Base-by-base conservation (phyloP, 768 basidiomycete genomes). In the Gelatoporia subvermispora region DNA sequence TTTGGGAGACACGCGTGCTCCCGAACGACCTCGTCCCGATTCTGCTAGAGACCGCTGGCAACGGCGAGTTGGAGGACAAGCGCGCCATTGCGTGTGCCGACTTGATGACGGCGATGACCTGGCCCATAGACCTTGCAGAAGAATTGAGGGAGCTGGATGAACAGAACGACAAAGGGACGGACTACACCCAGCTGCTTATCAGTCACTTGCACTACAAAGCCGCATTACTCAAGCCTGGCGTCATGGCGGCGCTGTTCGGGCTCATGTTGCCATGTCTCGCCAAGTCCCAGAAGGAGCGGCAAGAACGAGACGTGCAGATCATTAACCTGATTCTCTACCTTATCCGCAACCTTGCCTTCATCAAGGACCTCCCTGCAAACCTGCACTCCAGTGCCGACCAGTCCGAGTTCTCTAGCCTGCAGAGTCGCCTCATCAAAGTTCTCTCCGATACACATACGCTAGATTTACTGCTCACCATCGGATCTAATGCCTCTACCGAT, bases 51-150 rank as follows among this genome's bases (percentile, higher is more conserved):
- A 93, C 90, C 0, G 87, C 88, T 1, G 88, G 88, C 10, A 79
- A 81, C 44, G 88, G 88, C 0, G 66, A 73, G 18, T 82, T 87
- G 25, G 88, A 91, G 54, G 88, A 93, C 66, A 88, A 85, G 57
- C 75, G 88, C 41, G 91, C 90, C 0, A 77, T 95, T 22, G 80
- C 84, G 0, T 87, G 85, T 54, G 85, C 83, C 8, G 96, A 98
- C 63, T 72, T 99, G 20, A 84, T 98, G 63, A 89, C 92, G 0
- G 93, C 94, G 0, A 90, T 99, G 89, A 98, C 95, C 1, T 99
- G 96, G 96, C 96, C 96, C 0, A 95, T 99, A 46, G 91, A 98
- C 66, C 73, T 98, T 53, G 88, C 92, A 0, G 88, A 91, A 59
- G 96, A 98, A 67, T 73, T 99, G 54, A 88, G 87, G 58, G 96